Percentiles rank a stretch among this genome's conserved stretches.
Evolutionary conservation across 2,329 filamentous ascomycete genomes (phyloP).

Genomic region (Exophiala xenobiotica): DNA sequence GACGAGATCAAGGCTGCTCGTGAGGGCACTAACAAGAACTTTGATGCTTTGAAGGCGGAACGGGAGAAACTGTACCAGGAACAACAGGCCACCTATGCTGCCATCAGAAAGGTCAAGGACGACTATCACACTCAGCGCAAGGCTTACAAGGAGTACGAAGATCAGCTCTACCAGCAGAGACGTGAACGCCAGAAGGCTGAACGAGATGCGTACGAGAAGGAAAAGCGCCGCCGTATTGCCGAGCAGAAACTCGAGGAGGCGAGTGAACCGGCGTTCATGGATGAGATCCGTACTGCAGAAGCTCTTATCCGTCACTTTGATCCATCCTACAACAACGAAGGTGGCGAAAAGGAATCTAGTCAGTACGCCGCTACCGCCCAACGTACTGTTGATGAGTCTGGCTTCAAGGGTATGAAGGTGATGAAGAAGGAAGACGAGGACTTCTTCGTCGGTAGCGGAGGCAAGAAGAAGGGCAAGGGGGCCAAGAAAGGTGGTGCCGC

Average conservation of each 20-base stretch:
- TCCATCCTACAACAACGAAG: conserved; percentile 69
- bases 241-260: conserved; percentile 55
- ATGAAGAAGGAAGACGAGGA: conserved; percentile 88
- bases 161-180: conserved; percentile 72
- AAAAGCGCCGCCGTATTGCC: conserved; percentile 52
- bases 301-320: conserved; percentile 89
- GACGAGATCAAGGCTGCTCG: conserved; percentile 89
- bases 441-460: conserved; percentile 70
- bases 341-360: conserved; percentile 42
- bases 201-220: conserved; percentile 57
- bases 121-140: conserved; percentile 79
- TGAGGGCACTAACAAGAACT: conserved; percentile 83
- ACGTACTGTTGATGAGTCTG: conserved; percentile 80
- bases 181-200: conserved; percentile 80
- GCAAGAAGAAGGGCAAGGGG: conserved; percentile 64
- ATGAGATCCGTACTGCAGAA: conserved; percentile 88
- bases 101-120: conserved; percentile 85
- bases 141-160: conserved; percentile 80
- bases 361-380: conserved; percentile 72
- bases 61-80: conserved; percentile 77
- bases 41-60: conserved; percentile 81
- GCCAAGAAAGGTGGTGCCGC: conserved; percentile 46
- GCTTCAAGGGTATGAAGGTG: conserved; percentile 79
- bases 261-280: conserved; percentile 76
- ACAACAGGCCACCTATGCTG: conserved; percentile 81